Conservation (phyloP, 116 monocot genomes). For the Phalaenopsis hybrid region DNA sequence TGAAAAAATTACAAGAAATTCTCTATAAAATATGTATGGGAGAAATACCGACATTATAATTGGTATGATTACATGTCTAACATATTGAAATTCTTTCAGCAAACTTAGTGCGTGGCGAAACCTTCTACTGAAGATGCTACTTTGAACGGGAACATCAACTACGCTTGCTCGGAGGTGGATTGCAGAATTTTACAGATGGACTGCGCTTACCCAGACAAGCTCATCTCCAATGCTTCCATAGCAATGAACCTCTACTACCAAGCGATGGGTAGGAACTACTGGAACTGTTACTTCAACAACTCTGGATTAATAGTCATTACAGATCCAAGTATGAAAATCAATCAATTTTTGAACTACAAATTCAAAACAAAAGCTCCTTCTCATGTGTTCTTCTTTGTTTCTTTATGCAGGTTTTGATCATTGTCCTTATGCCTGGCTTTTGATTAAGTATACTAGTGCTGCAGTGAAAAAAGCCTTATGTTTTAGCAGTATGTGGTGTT, state of each 20-base stretch:
- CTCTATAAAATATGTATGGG: too few relatives aligned
- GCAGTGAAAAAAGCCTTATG: too few relatives aligned
- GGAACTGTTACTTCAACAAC: constrained; percentile 35
- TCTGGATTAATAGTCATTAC: constrained; percentile 14
- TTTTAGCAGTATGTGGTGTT: too few relatives aligned
- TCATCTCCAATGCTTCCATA: constrained; percentile 28
- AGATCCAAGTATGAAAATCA: constrained; percentile 18
- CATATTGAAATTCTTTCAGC: not conserved
- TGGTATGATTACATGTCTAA: too few relatives aligned
- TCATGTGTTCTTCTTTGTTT: not conserved
- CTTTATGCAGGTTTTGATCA: constrained; percentile 12
- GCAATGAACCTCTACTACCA: constrained; percentile 45
- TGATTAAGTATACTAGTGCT: too few relatives aligned
- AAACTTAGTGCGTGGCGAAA: constrained; percentile 34
- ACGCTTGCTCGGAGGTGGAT: constrained; percentile 24
- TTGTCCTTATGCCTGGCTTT: constrained; percentile 6
- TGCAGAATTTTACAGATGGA: constrained; percentile 17
- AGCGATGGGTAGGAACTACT: constrained; percentile 15
- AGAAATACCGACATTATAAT: too few relatives aligned
- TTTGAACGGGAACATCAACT: constrained; percentile 20
- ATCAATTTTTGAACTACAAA: not conserved
- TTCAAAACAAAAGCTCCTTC: not conserved
- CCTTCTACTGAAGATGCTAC: constrained; percentile 14
- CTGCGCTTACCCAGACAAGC: constrained; percentile 12
- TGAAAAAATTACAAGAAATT: too few relatives aligned